Base-by-base conservation (phyloP, 2,329 filamentous ascomycete genomes). In the Xylogone sp. region DNA sequence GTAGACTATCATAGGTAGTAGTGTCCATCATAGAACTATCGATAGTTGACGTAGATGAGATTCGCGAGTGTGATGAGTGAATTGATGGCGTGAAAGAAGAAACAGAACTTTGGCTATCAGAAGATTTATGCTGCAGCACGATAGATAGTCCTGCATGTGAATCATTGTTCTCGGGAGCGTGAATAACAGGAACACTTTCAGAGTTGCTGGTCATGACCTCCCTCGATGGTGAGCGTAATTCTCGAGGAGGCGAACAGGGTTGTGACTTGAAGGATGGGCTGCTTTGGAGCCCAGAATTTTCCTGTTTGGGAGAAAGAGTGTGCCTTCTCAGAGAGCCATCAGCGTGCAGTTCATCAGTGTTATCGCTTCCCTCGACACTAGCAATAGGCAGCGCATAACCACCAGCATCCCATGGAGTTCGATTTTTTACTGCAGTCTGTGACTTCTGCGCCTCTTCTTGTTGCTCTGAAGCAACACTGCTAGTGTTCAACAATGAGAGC, bases 361-460 rank as follows among this genome's bases (percentile, higher is more conserved):
- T 39, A 42, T 21, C 10, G 20, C 12, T 47, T n/a, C 13, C 57
- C 19, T 54, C 54, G 24, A 58, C 42, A 21, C 56, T 61, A 45
- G 64, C 63, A 27, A 67, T 58, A 7, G 65, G 66, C 43, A 68
- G 53, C 53, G 66, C 62, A 58, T 68, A 68, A 42, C 66, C 66
- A 49, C 62, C 65, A 19, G 65, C 65, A 53, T 68, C 65, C 65
- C 66, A 68, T 42, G 65, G 65, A 9, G 63, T 68, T 46, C 65
- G 58, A 56, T 57, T 68, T 34, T 61, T 53, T n/a, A 56, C 53
- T 16, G 55, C 56, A 9, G 51, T 51, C 34, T 20, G 47, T 20
- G 18, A 20, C 10, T 52, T 54, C 52, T 55, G 51, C 45, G 50
- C 43, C 50, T 44, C 20, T 51, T 54, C 16, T 46, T 59, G 60